These are phyloP conservation scores for Geopyxis carbonaria DNA, from an alignment of 495 filamentous ascomycete genomes.

Conservation along the genomic window DNA sequence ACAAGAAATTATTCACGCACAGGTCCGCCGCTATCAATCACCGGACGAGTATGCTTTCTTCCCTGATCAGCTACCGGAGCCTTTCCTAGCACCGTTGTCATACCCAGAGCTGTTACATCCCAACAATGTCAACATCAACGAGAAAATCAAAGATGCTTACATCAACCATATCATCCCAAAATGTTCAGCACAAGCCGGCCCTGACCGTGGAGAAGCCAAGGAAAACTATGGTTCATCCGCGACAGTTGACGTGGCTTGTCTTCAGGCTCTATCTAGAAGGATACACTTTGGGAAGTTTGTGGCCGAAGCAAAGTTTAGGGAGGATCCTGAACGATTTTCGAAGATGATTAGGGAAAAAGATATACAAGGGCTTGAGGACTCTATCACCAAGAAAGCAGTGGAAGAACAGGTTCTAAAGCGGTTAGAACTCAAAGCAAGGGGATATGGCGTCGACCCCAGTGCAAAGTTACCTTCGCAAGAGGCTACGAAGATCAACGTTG, in stretches of 20 bases:
- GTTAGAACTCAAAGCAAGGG: conserved; percentile 76
- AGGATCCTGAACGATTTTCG: conserved; percentile 65
- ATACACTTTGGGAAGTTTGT: conserved; percentile 99
- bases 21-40: conserved; percentile 84
- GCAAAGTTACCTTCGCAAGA: conserved; percentile 19
- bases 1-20: conserved; percentile 81
- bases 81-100: conserved; percentile 69
- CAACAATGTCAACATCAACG: conserved; percentile 85
- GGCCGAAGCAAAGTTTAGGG: conserved; percentile 89
- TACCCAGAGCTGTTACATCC: conserved; percentile 86
- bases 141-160: conserved; percentile 71
- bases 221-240: conserved; percentile 94
- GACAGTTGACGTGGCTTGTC: conserved; percentile 72
- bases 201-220: conserved; percentile 66
- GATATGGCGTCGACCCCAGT: conserved; percentile 83
- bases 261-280: conserved; percentile 79
- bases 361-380: conserved; percentile 60
- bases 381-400: conserved; percentile 78
- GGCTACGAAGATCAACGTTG: conserved; percentile 65
- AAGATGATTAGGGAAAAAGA: conserved; percentile 63
- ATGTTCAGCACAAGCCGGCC: conserved; percentile 49
- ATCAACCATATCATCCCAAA: conserved; percentile 68
- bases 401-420: conserved; percentile 85
- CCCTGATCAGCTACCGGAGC: conserved; percentile 57
- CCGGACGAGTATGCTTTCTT: conserved; percentile 99